A percentile compares a stretch with the other conserved stretches of the same genome.
Evolutionary conservation across 306 rosid genomes (phyloP).

Genomic region (Prunus mume): DNA sequence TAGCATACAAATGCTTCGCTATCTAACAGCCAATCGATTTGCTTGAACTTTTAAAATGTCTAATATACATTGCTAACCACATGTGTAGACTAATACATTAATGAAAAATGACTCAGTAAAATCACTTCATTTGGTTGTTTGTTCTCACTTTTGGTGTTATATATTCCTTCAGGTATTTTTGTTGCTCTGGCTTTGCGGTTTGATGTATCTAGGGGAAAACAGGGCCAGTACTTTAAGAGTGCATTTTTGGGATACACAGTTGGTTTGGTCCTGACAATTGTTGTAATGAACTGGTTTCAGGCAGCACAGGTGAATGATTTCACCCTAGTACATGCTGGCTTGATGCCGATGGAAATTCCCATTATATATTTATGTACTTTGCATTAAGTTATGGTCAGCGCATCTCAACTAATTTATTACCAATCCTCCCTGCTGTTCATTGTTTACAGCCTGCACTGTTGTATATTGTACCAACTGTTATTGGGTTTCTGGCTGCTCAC

Average conservation of each 20-base stretch:
- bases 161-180: constrained; percentile 66
- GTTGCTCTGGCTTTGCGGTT: constrained; percentile 97
- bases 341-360: background rate
- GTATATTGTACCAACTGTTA: constrained; percentile 86
- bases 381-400: background rate
- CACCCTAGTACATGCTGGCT: constrained; percentile 4
- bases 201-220: constrained; percentile 86
- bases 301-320: constrained; percentile 87
- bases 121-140: background rate
- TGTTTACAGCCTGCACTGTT: constrained; percentile 88
- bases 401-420: background rate
- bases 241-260: constrained; percentile 80
- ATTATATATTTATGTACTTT: background rate
- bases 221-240: constrained; percentile 84
- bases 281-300: constrained; percentile 99
- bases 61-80: background rate
- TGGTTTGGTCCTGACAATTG: constrained; percentile 85
- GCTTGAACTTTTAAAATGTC: background rate
- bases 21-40: background rate
- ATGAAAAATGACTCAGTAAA: background rate
- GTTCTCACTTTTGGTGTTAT: background rate
- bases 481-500: constrained; percentile 95
- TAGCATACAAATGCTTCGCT: background rate
- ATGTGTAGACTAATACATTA: background rate
- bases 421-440: background rate